These are phyloP conservation scores for Microbotryomycetes sp. DNA, from an alignment of 1,284 basidiomycete genomes.

Conservation along the genomic window DNA sequence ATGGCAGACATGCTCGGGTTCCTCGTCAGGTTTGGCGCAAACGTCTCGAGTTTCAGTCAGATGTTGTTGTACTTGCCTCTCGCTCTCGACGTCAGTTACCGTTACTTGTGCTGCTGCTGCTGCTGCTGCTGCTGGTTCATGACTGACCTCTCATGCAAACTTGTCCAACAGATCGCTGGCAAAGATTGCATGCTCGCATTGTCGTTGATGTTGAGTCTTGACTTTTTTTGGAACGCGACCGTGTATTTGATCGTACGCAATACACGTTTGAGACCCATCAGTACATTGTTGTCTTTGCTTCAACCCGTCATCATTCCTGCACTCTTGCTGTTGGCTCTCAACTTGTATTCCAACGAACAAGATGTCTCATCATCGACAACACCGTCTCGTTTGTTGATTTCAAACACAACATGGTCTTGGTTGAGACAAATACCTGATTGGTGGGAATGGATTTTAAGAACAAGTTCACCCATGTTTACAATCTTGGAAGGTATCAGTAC, in stretches of 20 bases:
- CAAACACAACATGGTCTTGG: slow-evolving; percentile 47
- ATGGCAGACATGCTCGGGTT: background rate
- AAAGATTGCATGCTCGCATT: slow-evolving; percentile 38
- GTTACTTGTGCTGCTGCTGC: too few species aligned
- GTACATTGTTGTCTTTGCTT: slow-evolving; percentile 20
- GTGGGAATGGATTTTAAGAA: slow-evolving; percentile 66
- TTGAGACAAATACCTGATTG: slow-evolving; percentile 49
- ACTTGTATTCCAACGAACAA: slow-evolving; percentile 50
- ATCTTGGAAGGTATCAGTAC: slow-evolving; percentile 76
- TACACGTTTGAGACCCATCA: slow-evolving; percentile 32
- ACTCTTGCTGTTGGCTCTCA: slow-evolving; percentile 70
- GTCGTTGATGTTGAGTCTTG: slow-evolving; percentile 35
- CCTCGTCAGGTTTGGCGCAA: background rate
- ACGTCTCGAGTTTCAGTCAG: slow-evolving; percentile 48
- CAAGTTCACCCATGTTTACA: slow-evolving; percentile 69
- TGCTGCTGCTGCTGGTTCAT: background rate
- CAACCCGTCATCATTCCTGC: slow-evolving; percentile 59
- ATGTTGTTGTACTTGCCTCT: slow-evolving; percentile 76
- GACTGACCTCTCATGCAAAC: background rate
- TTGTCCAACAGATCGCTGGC: slow-evolving; percentile 33
- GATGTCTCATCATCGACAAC: slow-evolving; percentile 40
- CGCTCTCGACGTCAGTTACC: slow-evolving; percentile 54
- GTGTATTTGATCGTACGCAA: slow-evolving; percentile 34
- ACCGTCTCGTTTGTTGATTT: slow-evolving; percentile 72
- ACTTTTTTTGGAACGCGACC: slow-evolving; percentile 26